Evolutionary conservation across 192 early-diverging fungal species (phyloP).

Genomic region (Backusella tarrabulga): DNA sequence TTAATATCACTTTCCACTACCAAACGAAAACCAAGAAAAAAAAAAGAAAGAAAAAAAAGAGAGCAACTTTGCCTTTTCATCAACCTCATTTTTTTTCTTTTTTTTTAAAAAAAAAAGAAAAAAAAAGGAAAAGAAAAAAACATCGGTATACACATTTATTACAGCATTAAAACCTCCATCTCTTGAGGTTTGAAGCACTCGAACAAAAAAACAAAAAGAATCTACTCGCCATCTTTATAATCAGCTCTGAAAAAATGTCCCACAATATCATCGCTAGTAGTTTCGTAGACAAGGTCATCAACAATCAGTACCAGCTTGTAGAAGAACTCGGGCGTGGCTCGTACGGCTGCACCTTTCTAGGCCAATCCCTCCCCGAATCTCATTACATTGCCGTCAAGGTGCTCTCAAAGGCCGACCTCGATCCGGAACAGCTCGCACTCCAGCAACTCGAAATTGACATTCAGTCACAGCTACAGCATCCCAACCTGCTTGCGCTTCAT

Average conservation of each 20-base stretch:
- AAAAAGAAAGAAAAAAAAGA: background rate
- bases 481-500: constrained; percentile 82
- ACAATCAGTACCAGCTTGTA: constrained; percentile 37
- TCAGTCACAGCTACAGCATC: constrained; percentile 62
- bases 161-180: too few relatives aligned
- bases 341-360: constrained; percentile 75
- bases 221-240: too few relatives aligned
- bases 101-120: too few relatives aligned
- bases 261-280: background rate
- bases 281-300: background rate
- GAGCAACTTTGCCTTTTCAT: background rate
- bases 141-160: too few relatives aligned
- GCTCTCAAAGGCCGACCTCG: constrained; percentile 44
- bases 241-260: background rate
- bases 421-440: constrained; percentile 43
- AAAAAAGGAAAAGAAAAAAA: too few relatives aligned
- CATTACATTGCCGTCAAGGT: constrained; percentile 61
- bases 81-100: too few relatives aligned
- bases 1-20: background rate
- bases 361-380: constrained; percentile 43
- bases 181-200: too few relatives aligned
- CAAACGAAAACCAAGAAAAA: background rate
- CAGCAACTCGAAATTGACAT: constrained; percentile 60
- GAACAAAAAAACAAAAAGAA: too few relatives aligned
- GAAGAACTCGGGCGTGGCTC: constrained; percentile 68